Base-by-base conservation (phyloP, 1,139 yeast species). In the Protomyces lactucae-debilis region DNA sequence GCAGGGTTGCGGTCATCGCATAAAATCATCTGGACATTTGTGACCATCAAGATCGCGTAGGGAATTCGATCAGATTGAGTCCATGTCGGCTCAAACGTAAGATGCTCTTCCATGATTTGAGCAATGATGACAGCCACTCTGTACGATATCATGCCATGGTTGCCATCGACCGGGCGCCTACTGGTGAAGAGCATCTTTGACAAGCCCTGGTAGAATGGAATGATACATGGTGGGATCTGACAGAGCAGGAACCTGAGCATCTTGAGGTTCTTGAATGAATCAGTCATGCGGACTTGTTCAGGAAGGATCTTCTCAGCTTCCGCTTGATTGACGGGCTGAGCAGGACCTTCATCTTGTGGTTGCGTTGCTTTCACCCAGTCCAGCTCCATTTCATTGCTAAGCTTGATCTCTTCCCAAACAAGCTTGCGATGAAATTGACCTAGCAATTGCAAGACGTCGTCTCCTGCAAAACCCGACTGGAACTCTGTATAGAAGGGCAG, bases 61-160 rank as follows among this genome's bases (percentile, higher is more conserved):
- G 66, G 68, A 4, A 37, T 37, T 4, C 32, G 32, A 28, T 28
- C 32, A 28, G 32, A 28, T 28, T 28, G 32, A 28, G 8, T 28
- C 32, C 32, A 28, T 9, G 53, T 32, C 12, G 14, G 6, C 25
- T 28, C 28, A 61, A 54, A 66, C 32, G 53, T 35, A 64, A 75
- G 66, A 60, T 74, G 74, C 10, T 61, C 72, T 45, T 68, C 67
- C 67, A 75, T 65, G 3, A 69, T 71, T 21, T 63, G 57, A 4
- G 75, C 76, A 51, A 76, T 69, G 52, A 68, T 55, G 23, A 73
- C 68, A 32, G 75, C 75, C 68, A 74, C 72, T 46, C 68, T 67
- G 9, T 74, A 69, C 2, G 75, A 75, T 39, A 66, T 65, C 65
- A 68, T 71, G 56, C 69, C 68, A 14, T 71, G 69, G n/a, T 72